Percentiles rank a stretch among this genome's conserved stretches.
These are phyloP conservation scores for Gossypium stocksii DNA, from an alignment of 345 rosid species.

Conservation along the genomic window DNA sequence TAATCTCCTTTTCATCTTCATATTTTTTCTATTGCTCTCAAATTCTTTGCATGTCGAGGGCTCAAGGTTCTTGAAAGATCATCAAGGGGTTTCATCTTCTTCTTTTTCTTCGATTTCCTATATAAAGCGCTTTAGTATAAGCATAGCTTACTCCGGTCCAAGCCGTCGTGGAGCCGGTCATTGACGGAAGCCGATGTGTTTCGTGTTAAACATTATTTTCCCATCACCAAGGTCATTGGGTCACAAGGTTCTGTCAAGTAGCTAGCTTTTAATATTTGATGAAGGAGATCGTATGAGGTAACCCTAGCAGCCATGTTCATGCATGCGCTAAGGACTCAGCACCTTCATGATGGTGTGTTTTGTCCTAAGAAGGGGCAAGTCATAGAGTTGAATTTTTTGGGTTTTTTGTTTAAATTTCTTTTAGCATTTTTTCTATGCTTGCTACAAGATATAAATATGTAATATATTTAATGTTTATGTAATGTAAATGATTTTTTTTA, in stretches of 20 bases:
- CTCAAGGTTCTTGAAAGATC: neutral
- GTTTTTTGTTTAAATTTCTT: neutral
- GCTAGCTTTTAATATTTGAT: neutral
- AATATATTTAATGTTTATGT: neutral
- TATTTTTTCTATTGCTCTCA: neutral
- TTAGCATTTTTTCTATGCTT: neutral
- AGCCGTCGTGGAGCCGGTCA: constrained; percentile 7
- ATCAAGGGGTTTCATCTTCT: neutral
- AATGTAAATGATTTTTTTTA: constrained; percentile 1
- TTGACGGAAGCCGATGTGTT: neutral
- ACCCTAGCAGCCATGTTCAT: neutral
- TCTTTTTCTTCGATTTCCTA: neutral
- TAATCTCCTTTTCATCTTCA: neutral
- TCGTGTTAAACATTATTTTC: neutral
- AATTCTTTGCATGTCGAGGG: constrained; percentile 4
- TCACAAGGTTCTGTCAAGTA: neutral
- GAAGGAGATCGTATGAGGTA: neutral
- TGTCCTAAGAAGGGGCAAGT: neutral
- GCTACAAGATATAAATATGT: neutral
- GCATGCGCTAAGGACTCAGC: neutral
- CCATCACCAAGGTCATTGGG: neutral
- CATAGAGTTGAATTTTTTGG: neutral
- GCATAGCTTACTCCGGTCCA: constrained; percentile 14
- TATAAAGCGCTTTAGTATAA: neutral
- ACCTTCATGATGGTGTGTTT: neutral